These are phyloP conservation scores for Fragaria iinumae DNA, from an alignment of 306 rosid species.

Conservation along the genomic window DNA sequence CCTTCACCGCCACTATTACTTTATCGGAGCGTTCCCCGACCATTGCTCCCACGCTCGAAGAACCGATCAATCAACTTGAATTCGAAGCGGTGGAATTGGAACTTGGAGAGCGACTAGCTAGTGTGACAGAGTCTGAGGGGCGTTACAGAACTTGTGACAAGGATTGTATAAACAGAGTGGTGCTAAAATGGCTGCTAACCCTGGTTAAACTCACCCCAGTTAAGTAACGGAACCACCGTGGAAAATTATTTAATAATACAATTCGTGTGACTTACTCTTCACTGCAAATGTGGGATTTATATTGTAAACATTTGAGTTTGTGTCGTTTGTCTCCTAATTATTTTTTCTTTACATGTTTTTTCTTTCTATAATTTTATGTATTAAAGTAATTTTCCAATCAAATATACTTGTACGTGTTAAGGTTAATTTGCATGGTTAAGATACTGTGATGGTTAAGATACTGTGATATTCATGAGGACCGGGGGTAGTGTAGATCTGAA, in stretches of 20 bases:
- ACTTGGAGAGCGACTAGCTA: not conserved
- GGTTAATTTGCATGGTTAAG: not conserved
- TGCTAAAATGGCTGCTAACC: not conserved
- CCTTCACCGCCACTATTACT: conserved; percentile 82
- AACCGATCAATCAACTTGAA: not conserved
- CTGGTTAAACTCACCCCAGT: conserved; percentile 20
- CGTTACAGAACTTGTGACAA: not conserved
- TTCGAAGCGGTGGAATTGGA: not conserved
- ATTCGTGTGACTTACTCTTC: not conserved
- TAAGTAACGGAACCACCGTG: not conserved
- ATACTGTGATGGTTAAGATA: not conserved
- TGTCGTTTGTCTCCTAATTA: not conserved
- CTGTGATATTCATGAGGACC: not conserved
- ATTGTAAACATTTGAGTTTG: not conserved
- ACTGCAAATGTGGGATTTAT: not conserved
- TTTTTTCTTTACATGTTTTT: too few species aligned
- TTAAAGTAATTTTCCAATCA: too few species aligned
- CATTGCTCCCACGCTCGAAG: not conserved
- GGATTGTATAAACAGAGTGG: too few species aligned
- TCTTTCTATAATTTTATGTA: too few species aligned
- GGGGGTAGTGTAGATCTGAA: too few species aligned
- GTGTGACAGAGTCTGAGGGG: not conserved
- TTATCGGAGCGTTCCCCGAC: conserved; percentile 37
- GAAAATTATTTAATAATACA: not conserved
- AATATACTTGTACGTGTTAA: too few species aligned